Base-by-base conservation (phyloP, 257 asterid genomes). In the Schizonepeta tenuifolia region DNA sequence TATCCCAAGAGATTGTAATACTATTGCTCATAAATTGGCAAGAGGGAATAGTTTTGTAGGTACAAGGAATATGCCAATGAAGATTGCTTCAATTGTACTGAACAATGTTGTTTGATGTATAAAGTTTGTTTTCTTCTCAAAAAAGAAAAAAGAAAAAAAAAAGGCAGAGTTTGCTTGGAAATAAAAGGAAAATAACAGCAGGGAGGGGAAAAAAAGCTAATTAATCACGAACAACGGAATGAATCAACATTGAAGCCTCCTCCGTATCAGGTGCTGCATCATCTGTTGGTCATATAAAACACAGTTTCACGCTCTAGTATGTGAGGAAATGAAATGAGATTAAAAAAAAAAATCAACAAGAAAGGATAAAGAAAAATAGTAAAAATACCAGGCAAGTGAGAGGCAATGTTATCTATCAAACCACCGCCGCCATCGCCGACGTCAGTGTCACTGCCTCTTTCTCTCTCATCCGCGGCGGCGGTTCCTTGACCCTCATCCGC, bases 201-300 rank as follows among this genome's bases (percentile, higher is more conserved):
- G 4, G 9, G 33, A 2, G 40, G 2, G 3, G 17, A 18, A 41
- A 1, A 18, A 41, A 5, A 70, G 7, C 41, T 2, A 9, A 7
- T 78, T 83, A 90, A 80, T 90, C 97, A 76, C 80, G 97, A 43
- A 90, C 89, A 67, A 90, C 72, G 0, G 93, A 85, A 74, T 90
- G 97, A 60, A 90, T 86, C 73, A 88, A 80, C 2, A 90, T 85
- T 62, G 89, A 90, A 49, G 97, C 96, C 78, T 90, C 97, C 7
- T 90, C 97, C 2, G 87, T 67, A 1, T 78, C 83, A 0, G 90
- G 91, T 49, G 76, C 87, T 59, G 80, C 81, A 65, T 76, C 85
- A 71, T 79, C 96, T 80, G 85, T 41, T 72, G 80, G 50, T 36
- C 36, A 74, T 12, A 31, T 15, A 58, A 58, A 14, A 58, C 44